Percentiles rank a stretch among this genome's conserved stretches.
Conservation (phyloP, 768 basidiomycete species). For the Russula dissimulans region DNA sequence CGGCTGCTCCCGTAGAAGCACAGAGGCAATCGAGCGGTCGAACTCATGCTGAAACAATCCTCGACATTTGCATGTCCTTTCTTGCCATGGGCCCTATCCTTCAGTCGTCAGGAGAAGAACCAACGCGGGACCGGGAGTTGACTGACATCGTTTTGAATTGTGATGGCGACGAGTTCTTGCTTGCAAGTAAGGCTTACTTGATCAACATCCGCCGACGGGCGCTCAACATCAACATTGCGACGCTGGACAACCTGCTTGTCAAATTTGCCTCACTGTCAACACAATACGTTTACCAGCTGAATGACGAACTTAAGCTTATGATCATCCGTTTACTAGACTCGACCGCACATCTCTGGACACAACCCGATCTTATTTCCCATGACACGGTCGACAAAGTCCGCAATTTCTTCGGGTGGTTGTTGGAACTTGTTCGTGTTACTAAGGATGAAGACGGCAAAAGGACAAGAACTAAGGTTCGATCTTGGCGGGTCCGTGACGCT, state of each 20-base stretch:
- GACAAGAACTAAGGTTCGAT: constrained; percentile 33
- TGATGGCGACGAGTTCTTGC: constrained; percentile 45
- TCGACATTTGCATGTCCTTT: constrained; percentile 49
- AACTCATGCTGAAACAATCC: constrained; percentile 29
- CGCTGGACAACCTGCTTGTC: constrained; percentile 45
- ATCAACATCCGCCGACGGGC: constrained; percentile 44
- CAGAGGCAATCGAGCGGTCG: constrained; percentile 25
- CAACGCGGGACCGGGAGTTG: constrained; percentile 54
- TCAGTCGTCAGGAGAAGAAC: constrained; percentile 47
- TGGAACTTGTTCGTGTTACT: constrained; percentile 28
- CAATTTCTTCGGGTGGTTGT: constrained; percentile 47
- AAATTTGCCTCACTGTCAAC: constrained; percentile 43
- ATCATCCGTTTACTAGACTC: constrained; percentile 54
- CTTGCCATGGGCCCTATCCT: constrained; percentile 55
- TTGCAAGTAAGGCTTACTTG: constrained; percentile 49
- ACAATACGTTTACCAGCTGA: constrained; percentile 46
- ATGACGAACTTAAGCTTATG: constrained; percentile 43
- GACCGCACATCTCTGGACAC: constrained; percentile 53
- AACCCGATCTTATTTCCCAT: constrained; percentile 22
- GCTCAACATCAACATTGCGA: constrained; percentile 42
- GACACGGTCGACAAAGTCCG: constrained; percentile 36
- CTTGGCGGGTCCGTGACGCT: constrained; percentile 62
- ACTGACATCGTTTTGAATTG: constrained; percentile 42
- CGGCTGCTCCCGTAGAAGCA: constrained; percentile 25
- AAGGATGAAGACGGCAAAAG: constrained; percentile 2